Conservation (phyloP, 2,329 filamentous ascomycete genomes). For the Fusarium graminum region DNA sequence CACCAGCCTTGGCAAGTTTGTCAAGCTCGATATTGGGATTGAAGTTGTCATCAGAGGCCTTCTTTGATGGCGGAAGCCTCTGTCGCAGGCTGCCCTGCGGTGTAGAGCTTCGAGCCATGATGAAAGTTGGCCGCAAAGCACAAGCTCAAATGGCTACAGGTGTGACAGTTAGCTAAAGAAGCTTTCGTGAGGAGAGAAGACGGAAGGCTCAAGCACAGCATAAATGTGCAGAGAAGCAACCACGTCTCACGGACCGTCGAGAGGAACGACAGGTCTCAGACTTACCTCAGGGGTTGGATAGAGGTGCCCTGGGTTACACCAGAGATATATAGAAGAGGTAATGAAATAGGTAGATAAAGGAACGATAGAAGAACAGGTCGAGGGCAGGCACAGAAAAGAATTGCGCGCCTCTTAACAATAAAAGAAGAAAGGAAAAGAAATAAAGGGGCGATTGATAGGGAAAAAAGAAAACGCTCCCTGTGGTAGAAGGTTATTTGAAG, state of each 20-base stretch:
- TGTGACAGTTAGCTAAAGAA: slow-evolving; percentile 36
- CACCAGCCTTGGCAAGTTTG: slow-evolving; percentile 59
- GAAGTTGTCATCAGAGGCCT: slow-evolving; percentile 56
- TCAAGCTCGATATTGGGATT: slow-evolving; percentile 64
- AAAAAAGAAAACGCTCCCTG: slow-evolving; percentile 39
- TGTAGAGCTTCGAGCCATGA: slow-evolving; percentile 63
- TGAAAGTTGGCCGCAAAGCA: slow-evolving; percentile 39
- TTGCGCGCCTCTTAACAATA: slow-evolving; percentile 36
- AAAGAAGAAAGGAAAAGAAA: slow-evolving; percentile 26
- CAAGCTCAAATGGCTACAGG: slow-evolving; percentile 26
- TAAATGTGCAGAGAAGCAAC: slow-evolving; percentile 20
- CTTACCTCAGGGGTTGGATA: slow-evolving; percentile 45
- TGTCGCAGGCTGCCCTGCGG: slow-evolving; percentile 72
- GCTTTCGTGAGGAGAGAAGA: not conserved
- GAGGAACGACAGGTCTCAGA: slow-evolving; percentile 38
- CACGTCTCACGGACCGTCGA: slow-evolving; percentile 27
- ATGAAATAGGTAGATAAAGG: slow-evolving; percentile 42
- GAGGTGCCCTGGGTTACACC: slow-evolving; percentile 26
- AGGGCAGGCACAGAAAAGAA: slow-evolving; percentile 35
- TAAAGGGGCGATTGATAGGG: slow-evolving; percentile 33
- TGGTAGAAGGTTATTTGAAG: slow-evolving; percentile 40
- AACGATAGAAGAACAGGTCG: slow-evolving; percentile 43
- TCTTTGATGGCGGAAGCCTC: slow-evolving; percentile 67
- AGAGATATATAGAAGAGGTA: slow-evolving; percentile 26
- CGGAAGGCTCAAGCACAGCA: not conserved